Evolutionary conservation across 169 alveolate species (phyloP).

Genomic region (Plasmodium inui): DNA sequence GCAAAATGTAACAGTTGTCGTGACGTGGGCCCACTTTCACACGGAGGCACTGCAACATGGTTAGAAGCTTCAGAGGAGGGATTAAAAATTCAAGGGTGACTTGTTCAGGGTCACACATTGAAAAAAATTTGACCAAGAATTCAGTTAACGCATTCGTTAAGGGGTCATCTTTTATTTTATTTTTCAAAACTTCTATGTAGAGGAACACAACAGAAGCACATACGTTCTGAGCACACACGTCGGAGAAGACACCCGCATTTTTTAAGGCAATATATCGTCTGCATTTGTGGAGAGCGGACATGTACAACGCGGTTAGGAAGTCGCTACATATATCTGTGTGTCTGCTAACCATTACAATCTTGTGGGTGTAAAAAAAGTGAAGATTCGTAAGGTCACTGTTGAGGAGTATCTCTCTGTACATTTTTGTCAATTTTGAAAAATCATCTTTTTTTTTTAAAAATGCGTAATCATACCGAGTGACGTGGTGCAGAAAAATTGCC

Average conservation of each 20-base stretch:
- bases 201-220: neutral
- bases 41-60: neutral
- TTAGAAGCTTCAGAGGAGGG: constrained; percentile 5
- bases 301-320: constrained; percentile 17
- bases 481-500: neutral
- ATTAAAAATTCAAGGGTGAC: neutral
- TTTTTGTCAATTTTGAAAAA: constrained; percentile 10
- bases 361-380: constrained; percentile 53
- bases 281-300: constrained; percentile 40
- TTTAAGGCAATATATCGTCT: neutral
- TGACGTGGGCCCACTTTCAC: neutral
- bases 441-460: neutral
- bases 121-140: neutral
- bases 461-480: constrained; percentile 24
- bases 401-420: constrained; percentile 33
- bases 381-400: constrained; percentile 6
- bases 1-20: neutral
- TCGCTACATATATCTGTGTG: constrained; percentile 24
- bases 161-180: constrained; percentile 12
- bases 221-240: neutral
- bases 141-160: neutral
- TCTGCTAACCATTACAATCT: constrained; percentile 12
- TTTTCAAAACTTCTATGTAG: constrained; percentile 21
- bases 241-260: neutral
- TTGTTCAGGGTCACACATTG: neutral